A percentile compares a stretch with the other conserved stretches of the same genome.
Evolutionary conservation across 768 basidiomycete species (phyloP).

Genomic region (Phaeotremella skinneri): DNA sequence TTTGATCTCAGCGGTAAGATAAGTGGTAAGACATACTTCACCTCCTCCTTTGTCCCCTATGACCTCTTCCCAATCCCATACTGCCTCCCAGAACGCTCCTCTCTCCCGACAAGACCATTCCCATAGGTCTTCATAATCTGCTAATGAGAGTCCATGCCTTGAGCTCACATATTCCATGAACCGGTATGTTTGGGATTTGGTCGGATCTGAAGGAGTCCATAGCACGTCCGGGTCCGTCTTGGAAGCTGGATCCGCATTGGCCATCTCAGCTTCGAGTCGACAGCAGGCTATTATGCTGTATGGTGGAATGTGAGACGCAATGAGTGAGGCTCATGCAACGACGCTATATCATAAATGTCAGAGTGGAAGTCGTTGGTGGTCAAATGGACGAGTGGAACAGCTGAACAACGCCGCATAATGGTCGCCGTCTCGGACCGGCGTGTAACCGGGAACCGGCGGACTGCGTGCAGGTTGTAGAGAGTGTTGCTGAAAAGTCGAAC

Average conservation of each 20-base stretch:
- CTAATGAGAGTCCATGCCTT: conserved; percentile 55
- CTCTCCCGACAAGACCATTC: conserved; percentile 63
- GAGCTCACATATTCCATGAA: conserved; percentile 56
- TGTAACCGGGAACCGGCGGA: too few species aligned
- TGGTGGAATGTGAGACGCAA: too few species aligned
- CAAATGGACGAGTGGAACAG: too few species aligned
- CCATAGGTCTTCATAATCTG: conserved; percentile 65
- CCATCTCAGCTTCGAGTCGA: too few species aligned
- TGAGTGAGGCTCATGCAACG: too few species aligned
- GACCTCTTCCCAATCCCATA: conserved; percentile 69
- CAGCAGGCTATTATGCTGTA: too few species aligned
- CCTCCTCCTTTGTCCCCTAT: conserved; percentile 61
- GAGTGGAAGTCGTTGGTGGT: too few species aligned
- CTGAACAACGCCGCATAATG: too few species aligned
- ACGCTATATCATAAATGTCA: too few species aligned
- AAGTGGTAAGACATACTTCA: conserved; percentile 6
- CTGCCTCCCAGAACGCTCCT: conserved; percentile 66
- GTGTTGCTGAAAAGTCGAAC: too few species aligned
- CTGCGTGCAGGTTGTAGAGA: too few species aligned
- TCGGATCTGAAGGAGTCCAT: conserved; percentile 28
- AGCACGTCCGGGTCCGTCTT: conserved; percentile 17
- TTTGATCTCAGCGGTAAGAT: not conserved
- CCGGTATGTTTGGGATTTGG: conserved; percentile 25
- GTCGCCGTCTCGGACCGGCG: too few species aligned
- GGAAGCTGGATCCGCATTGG: not conserved